phyloP scores from a whole-genome alignment of 2,329 filamentous ascomycete species.

The Leptographium procerum region DNA sequence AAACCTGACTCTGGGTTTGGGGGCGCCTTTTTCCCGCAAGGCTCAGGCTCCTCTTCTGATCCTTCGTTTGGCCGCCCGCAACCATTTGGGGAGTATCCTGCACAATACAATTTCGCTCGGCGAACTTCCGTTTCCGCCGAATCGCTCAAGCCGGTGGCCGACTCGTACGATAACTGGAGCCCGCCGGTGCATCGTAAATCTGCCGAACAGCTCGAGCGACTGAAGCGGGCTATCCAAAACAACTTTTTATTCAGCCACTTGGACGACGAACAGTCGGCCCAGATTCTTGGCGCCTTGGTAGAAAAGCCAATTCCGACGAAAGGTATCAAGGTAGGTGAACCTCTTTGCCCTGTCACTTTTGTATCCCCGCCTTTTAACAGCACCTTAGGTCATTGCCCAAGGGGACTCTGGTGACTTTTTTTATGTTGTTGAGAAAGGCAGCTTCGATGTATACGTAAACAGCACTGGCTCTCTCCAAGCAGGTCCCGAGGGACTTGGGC shows the following conservation, averaged over 20 bases:
- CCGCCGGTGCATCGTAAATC: constrained; percentile 80
- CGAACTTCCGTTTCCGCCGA: constrained; percentile 95
- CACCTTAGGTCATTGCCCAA: constrained; percentile 75
- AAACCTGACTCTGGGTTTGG: constrained; percentile 1
- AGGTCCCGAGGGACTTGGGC: constrained; percentile 71
- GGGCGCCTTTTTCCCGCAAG: constrained; percentile 1
- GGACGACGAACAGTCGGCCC: constrained; percentile 81
- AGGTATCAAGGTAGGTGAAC: constrained; percentile 56
- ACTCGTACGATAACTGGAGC: constrained; percentile 78
- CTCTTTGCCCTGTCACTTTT: too few species aligned
- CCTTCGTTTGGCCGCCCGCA: constrained; percentile 40
- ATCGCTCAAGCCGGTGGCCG: constrained; percentile 79
- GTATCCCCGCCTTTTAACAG: neutral
- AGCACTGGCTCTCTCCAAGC: constrained; percentile 63
- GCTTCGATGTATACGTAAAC: constrained; percentile 88
- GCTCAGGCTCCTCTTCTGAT: neutral
- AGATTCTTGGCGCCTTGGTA: constrained; percentile 80
- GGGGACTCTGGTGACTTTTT: constrained; percentile 96
- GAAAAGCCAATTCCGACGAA: constrained; percentile 94
- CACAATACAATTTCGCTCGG: constrained; percentile 85
- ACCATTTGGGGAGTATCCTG: constrained; percentile 63
- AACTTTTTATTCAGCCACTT: constrained; percentile 94
- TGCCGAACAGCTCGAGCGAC: constrained; percentile 63
- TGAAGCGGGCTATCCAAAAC: constrained; percentile 69
- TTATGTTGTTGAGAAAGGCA: constrained; percentile 87